Percentiles rank a stretch among this genome's conserved stretches.
These are phyloP conservation scores for Geotrichum ghanense DNA, from an alignment of 805 yeast genomes.

Conservation along the genomic window DNA sequence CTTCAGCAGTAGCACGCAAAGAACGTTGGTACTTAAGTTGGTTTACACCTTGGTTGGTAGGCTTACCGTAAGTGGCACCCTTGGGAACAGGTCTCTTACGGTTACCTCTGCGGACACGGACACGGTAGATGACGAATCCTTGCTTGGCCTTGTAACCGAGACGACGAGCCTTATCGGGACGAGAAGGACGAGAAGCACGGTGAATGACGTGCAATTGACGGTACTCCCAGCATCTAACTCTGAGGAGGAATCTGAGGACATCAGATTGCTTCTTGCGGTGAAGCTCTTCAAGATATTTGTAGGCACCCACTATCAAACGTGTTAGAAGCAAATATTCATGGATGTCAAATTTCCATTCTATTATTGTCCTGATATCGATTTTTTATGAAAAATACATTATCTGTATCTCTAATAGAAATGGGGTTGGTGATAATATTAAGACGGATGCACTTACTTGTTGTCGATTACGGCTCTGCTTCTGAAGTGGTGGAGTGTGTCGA, in stretches of 20 bases:
- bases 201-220: constrained; percentile 97
- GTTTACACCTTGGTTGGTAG: constrained; percentile 99
- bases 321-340: neutral
- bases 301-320: constrained; percentile 72
- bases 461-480: constrained; percentile 1
- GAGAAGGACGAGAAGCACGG: constrained; percentile 97
- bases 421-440: constrained; percentile 91
- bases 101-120: constrained; percentile 99
- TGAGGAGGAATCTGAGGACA: constrained; percentile 94
- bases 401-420: constrained; percentile 69
- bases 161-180: constrained; percentile 99
- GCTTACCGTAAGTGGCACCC: constrained; percentile 99
- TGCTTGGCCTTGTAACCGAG: constrained; percentile 99
- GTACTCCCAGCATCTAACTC: constrained; percentile 99
- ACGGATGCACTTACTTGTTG: neutral
- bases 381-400: too few species aligned
- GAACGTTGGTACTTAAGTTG: constrained; percentile 99
- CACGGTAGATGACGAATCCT: constrained; percentile 97
- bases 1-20: constrained; percentile 97
- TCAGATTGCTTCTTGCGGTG: constrained; percentile 99
- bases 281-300: constrained; percentile 98
- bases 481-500: constrained; percentile 1
- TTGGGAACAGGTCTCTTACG: constrained; percentile 99
- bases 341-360: too few species aligned
- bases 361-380: too few species aligned